Base-by-base conservation (phyloP, 2,329 filamentous ascomycete species). In the Fusarium drepaniforme region DNA sequence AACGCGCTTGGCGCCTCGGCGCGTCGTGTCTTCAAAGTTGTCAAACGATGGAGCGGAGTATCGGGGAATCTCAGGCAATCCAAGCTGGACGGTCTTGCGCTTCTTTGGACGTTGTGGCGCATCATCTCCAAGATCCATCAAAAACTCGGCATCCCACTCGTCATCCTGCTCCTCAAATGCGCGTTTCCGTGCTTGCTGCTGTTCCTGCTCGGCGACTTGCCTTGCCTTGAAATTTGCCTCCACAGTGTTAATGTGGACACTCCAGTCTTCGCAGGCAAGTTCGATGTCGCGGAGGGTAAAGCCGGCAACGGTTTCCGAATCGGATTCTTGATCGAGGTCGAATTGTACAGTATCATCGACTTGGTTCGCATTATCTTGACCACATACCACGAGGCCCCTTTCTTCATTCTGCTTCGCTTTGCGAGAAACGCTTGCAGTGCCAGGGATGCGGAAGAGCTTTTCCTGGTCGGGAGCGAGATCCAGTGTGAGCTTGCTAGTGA, bases 391-490 rank as follows among this genome's bases (percentile, higher is more conserved):
- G 9, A 89, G 79, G 0, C 88, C 86, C 73, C 85, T 87, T 3
- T 89, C 86, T 33, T 89, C 86, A 57, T 90, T 85, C 28, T 91
- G 83, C 30, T 89, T 89, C 69, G 91, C 87, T 57, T 90, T 89
- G 53, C 91, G 89, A 13, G 81, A 82, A 4, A 83, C 79, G 5
- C 86, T 85, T 1, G 89, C 87, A 30, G 91, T 88, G 1, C 92
- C 92, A 0, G 91, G 88, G n/a, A 96, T 90, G 66, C 92, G 91
- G 81, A 98, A 99, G 30, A 90, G 88, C 77, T 95, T 95, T 82
- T 97, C 94, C 75, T 97, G 94, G 78, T 98, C 97, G 57, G 90
- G 89, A 4, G 94, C 93, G 38, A 98, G 86, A 71, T 99, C 97
- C 16, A 99, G 88, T 71, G 91, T 95, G 67, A 98, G 88, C 83